Conservation (phyloP, 2,329 filamentous ascomycete genomes). For the Exophiala sp. region DNA sequence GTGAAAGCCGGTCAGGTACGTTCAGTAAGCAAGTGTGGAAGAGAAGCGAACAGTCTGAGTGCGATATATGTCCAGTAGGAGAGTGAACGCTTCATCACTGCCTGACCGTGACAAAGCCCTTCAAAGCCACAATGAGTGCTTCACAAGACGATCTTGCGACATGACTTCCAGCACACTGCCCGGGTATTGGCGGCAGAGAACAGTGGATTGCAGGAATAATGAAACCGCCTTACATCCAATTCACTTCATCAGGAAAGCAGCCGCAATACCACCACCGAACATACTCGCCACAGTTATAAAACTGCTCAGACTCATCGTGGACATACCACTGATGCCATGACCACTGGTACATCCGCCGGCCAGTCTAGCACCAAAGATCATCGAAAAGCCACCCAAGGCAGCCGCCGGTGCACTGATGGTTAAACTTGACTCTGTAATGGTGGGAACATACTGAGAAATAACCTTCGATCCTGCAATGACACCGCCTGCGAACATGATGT, state of each 20-base stretch:
- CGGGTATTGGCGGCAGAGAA: not conserved
- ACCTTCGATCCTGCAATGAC: slow-evolving; percentile 39
- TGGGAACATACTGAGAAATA: slow-evolving; percentile 19
- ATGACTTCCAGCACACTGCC: not conserved
- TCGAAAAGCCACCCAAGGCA: slow-evolving; percentile 53
- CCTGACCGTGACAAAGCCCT: too few species aligned
- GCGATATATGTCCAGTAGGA: too few species aligned
- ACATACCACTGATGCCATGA: slow-evolving; percentile 66
- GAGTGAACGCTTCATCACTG: too few species aligned
- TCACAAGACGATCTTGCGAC: too few species aligned
- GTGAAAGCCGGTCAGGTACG: too few species aligned
- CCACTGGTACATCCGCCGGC: slow-evolving; percentile 67
- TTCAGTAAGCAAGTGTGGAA: too few species aligned
- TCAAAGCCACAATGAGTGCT: too few species aligned
- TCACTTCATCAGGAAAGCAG: slow-evolving; percentile 13
- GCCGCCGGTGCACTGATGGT: slow-evolving; percentile 37
- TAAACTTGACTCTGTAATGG: slow-evolving; percentile 6
- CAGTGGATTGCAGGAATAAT: not conserved
- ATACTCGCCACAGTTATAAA: slow-evolving; percentile 58
- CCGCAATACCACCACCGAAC: slow-evolving; percentile 53
- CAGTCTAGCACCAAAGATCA: slow-evolving; percentile 59
- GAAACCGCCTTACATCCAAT: not conserved
- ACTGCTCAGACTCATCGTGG: slow-evolving; percentile 60
- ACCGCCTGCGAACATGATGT: slow-evolving; percentile 53
- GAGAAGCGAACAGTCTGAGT: too few species aligned